Base-by-base conservation (phyloP, 1,284 basidiomycete genomes). In the Porogramme epimiltina region DNA sequence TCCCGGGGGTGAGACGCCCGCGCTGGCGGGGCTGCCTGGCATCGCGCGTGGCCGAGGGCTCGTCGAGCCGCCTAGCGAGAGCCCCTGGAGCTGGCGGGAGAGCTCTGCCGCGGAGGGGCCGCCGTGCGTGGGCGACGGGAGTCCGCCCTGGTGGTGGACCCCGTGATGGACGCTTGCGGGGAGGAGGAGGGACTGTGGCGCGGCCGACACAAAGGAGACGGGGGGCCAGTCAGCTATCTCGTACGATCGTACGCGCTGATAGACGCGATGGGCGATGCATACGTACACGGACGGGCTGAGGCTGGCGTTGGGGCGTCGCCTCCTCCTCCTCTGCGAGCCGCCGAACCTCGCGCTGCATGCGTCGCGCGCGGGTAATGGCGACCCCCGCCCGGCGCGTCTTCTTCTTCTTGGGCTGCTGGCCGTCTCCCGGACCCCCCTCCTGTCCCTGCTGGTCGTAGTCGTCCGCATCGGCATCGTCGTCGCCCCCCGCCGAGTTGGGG, bases 271-370 rank as follows among this genome's bases (percentile, higher is more conserved):
- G 26, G 42, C 8, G 6, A 31, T 31, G 13, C 8, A 37, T 28
- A 40, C 51, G 46, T 48, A 52, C 51, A 31, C 57, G 52, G 47
- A 51, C 49, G 23, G 51, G 51, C 40, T 50, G 52, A 25, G 43
- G 57, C 43, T 56, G 55, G 44, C 51, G 46, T 45, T 53, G 57
- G 22, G 34, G 25, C 28, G 10, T 45, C 40, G 38, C 47, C 38
- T 59, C 57, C 44, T 55, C 57, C 26, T 59, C 57, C 42, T 59
- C 57, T 18, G 57, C 57, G n/a, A 59, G 51, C 57, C 44, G 33
- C 16, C 57, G 39, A 25, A 59, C 57, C 45, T 56, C 57, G 36
- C 57, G 57, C 47, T 59, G 57, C 54, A 59, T 54, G 33, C 51
- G 51, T 31, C 57, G 41, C 22, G 53, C 54, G 39, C 54, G 57